Evolutionary conservation across 2,329 filamentous ascomycete species (phyloP).

Genomic region (Alternaria longipes): DNA sequence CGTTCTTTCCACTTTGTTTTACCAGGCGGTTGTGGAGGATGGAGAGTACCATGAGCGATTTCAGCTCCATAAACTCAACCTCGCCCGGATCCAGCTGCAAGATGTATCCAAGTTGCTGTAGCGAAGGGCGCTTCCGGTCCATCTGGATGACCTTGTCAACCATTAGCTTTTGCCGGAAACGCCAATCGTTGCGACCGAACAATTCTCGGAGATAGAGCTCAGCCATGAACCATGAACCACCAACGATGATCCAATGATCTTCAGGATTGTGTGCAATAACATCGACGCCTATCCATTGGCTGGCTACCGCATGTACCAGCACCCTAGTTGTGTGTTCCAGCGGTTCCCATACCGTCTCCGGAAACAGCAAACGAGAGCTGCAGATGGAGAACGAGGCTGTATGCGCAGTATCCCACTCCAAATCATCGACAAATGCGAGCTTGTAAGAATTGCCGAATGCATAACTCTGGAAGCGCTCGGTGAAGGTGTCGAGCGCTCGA

Average conservation of each 20-base stretch:
- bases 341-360: constrained; percentile 83
- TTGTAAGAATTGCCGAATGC: constrained; percentile 88
- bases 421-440: constrained; percentile 91
- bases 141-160: constrained; percentile 83
- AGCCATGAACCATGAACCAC: constrained; percentile 93
- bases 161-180: constrained; percentile 86
- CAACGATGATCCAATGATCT: constrained; percentile 90
- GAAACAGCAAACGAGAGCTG: constrained; percentile 85
- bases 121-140: constrained; percentile 82
- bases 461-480: constrained; percentile 86
- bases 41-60: constrained; percentile 89
- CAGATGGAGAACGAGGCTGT: constrained; percentile 87
- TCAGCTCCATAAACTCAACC: constrained; percentile 87
- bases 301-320: constrained; percentile 83
- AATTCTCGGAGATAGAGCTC: constrained; percentile 90
- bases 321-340: constrained; percentile 82
- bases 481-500: constrained; percentile 87
- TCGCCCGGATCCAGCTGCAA: constrained; percentile 86
- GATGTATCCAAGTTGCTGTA: constrained; percentile 80
- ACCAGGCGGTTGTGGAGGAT: constrained; percentile 91
- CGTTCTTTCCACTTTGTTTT: constrained; percentile 85
- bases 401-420: constrained; percentile 76
- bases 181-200: constrained; percentile 93
- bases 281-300: constrained; percentile 94
- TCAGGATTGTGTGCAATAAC: constrained; percentile 82